Percentiles rank a stretch among this genome's conserved stretches.
Conservation (phyloP, 768 basidiomycete species). For the Pleurotus cornucopiae region DNA sequence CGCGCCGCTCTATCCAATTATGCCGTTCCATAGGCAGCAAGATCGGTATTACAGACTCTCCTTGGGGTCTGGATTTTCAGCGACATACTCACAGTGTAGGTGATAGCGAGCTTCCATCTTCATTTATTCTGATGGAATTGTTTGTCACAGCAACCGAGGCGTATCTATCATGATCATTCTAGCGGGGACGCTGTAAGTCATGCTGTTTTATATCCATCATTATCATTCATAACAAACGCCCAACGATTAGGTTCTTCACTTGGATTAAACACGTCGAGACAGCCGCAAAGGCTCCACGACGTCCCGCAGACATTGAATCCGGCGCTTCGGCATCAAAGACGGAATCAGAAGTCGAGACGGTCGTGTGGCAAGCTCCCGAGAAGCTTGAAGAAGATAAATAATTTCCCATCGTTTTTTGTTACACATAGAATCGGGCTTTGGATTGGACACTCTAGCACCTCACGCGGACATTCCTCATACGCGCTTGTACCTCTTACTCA, state of each 20-base stretch:
- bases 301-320: slow-evolving; percentile 36
- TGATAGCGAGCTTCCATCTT: slow-evolving; percentile 10
- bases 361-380: slow-evolving; percentile 23
- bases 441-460: no score
- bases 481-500: no score
- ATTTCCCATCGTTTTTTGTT: neutral
- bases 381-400: slow-evolving; percentile 18
- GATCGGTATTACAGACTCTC: slow-evolving; percentile 80
- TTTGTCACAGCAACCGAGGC: slow-evolving; percentile 48
- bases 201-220: neutral
- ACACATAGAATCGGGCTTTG: no score
- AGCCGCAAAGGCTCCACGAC: slow-evolving; percentile 20
- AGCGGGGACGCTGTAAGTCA: slow-evolving; percentile 58
- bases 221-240: neutral
- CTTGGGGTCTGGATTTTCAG: slow-evolving; percentile 74
- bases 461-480: no score
- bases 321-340: slow-evolving; percentile 4
- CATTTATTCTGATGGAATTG: no score
- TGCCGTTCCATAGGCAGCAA: slow-evolving; percentile 51
- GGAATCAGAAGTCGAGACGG: slow-evolving; percentile 13
- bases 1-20: slow-evolving; percentile 9
- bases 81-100: slow-evolving; percentile 71
- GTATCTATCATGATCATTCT: slow-evolving; percentile 65
- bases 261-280: slow-evolving; percentile 35
- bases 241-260: slow-evolving; percentile 45